Evolutionary conservation across 257 asterid species (phyloP).

Genomic region (Capsicum pubescens): DNA sequence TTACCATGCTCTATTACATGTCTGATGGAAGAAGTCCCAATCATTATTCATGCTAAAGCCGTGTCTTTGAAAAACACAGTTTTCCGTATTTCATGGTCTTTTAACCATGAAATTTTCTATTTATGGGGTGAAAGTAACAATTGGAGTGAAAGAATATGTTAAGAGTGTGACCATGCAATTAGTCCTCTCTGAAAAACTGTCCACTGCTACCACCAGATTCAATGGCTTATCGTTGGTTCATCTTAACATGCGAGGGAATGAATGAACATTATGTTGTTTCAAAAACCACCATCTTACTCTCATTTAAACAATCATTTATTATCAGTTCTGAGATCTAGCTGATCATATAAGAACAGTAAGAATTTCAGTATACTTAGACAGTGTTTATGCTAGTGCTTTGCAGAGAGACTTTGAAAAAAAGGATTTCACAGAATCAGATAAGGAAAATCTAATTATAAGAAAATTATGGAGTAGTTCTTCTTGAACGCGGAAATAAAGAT

Average conservation of each 20-base stretch:
- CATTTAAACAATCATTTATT: neutral
- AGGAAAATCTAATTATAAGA: neutral
- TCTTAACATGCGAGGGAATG: neutral
- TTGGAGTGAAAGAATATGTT: neutral
- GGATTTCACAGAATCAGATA: neutral
- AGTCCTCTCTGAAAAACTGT: neutral
- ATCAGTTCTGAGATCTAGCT: no score
- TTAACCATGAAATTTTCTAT: neutral
- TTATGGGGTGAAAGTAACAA: neutral
- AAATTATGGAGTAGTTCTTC: neutral
- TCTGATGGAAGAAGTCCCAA: neutral
- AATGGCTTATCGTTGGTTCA: neutral
- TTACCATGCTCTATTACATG: neutral
- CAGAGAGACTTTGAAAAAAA: slow-evolving; percentile 2
- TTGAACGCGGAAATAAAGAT: neutral
- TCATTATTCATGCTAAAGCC: neutral
- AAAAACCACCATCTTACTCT: neutral
- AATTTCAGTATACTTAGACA: neutral
- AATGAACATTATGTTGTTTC: neutral
- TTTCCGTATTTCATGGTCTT: neutral
- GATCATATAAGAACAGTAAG: no score
- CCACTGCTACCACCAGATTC: neutral
- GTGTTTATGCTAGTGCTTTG: neutral
- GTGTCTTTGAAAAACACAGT: neutral
- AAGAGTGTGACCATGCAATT: neutral